phyloP scores from a whole-genome alignment of 495 filamentous ascomycete species.

The Podospora bellae-mahoneyi region DNA sequence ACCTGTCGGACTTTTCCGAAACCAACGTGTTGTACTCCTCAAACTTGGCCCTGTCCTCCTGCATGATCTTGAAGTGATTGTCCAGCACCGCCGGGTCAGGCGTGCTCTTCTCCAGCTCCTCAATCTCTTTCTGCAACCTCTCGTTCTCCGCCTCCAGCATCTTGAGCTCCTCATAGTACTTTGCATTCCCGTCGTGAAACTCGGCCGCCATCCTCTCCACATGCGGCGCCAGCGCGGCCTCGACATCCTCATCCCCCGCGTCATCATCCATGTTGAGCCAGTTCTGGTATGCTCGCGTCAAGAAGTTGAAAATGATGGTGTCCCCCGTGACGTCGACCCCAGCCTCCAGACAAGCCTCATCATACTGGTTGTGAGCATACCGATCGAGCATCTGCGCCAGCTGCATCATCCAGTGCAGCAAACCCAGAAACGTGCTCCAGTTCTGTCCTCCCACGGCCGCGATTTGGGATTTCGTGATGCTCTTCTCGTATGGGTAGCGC shows the following conservation, averaged over 20 bases:
- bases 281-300: conserved; percentile 83
- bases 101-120: conserved; percentile 78
- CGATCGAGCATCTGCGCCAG: conserved; percentile 85
- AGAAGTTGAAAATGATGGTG: conserved; percentile 88
- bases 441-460: conserved; percentile 92
- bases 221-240: conserved; percentile 71
- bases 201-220: conserved; percentile 82
- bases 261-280: conserved; percentile 89
- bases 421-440: conserved; percentile 87
- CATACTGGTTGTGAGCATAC: conserved; percentile 70
- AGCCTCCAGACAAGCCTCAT: conserved; percentile 78
- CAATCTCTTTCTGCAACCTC: conserved; percentile 73
- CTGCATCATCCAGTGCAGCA: conserved; percentile 99
- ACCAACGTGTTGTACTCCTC: conserved; percentile 83
- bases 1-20: conserved; percentile 75
- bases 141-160: conserved; percentile 80
- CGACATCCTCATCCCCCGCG: conserved; percentile 75
- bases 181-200: conserved; percentile 79
- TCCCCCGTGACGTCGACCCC: conserved; percentile 85
- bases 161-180: conserved; percentile 75
- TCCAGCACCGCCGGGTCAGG: conserved; percentile 80
- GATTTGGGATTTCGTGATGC: conserved; percentile 92
- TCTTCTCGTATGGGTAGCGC: conserved; percentile 89
- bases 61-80: conserved; percentile 78
- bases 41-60: conserved; percentile 88